Base-by-base conservation (phyloP, 1,139 yeast species). In the Candida dubliniensis region DNA sequence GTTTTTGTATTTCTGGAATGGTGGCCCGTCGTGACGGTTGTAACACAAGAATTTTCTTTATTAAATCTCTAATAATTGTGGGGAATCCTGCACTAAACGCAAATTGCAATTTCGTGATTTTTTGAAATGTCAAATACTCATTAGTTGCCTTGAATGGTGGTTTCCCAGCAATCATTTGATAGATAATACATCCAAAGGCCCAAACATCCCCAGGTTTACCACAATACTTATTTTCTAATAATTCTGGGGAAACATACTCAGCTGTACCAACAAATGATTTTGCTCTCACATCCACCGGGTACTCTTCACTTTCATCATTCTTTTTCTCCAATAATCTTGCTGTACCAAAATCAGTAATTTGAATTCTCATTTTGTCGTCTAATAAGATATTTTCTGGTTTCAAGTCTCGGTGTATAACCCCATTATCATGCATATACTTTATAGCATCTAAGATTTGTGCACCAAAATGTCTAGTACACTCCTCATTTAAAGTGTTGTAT, bases 231-330 rank as follows among this genome's bases (percentile, higher is more conserved):
- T 71, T 76, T 45, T 82, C 81, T 41, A 87, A 64, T 31, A 87
- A 61, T 56, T 87, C 95, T 0, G 95, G 95, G 0, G 90, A 82
- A 1, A 86, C 93, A 50, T 80, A 80, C 49, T 80, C 85, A 0
- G 96, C 96, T 1, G 99, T 93, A 0, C 95, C 95, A 5, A 86
- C 95, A 65, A 86, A 86, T 0, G 91, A 84, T 12, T 84, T 81
- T 3, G 80, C 82, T 51, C 80, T 56, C 7, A 76, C 79, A 51
- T 75, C 80, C 12, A 70, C 57, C 1, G 76, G 77, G 46, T 74
- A 71, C 42, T 69, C 68, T 50, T 71, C 76, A 43, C 59, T 59
- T 31, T 60, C 66, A 42, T 60, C 73, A 34, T 67, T 71, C 38
- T 71, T 70, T 49, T 71, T 74, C 35, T 76, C 79, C 4, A 81